Evolutionary conservation across 179 eudicot genomes (phyloP).

Genomic region (Patellifolia procumbens): DNA sequence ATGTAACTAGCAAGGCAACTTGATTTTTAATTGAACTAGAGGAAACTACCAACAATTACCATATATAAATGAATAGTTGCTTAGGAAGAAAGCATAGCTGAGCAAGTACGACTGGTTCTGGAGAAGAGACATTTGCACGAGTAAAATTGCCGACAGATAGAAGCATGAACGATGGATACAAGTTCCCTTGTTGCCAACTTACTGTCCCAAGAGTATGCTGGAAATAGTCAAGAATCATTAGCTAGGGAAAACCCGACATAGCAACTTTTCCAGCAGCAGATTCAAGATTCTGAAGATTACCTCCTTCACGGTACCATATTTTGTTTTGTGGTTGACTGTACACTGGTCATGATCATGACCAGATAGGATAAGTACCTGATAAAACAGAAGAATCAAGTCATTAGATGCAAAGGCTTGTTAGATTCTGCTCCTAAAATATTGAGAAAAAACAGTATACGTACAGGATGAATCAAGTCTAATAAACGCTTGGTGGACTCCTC

Average conservation of each 20-base stretch:
- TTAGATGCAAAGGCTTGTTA: not conserved
- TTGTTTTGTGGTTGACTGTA: constrained; percentile 62
- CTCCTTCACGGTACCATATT: constrained; percentile 63
- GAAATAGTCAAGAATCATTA: constrained; percentile 26
- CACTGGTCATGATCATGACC: constrained; percentile 99
- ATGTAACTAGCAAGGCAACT: not conserved
- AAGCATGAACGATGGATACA: constrained; percentile 90
- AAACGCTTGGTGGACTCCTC: constrained; percentile 53
- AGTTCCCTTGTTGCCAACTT: constrained; percentile 98
- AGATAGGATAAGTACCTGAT: constrained; percentile 79
- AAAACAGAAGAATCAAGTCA: constrained; percentile 16
- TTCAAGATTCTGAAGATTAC: constrained; percentile 37
- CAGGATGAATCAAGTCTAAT: constrained; percentile 70
- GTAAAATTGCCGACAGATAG: constrained; percentile 56
- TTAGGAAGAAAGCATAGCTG: constrained; percentile 83
- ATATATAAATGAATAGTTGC: constrained; percentile 71
- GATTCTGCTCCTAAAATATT: not conserved
- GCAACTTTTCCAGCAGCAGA: constrained; percentile 3
- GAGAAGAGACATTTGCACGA: constrained; percentile 40
- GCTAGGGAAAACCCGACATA: not conserved
- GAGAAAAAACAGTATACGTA: constrained; percentile 39
- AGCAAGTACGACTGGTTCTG: constrained; percentile 45
- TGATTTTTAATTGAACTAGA: not conserved
- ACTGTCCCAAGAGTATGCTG: constrained; percentile 94
- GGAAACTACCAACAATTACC: constrained; percentile 46